A percentile compares a stretch with the other conserved stretches of the same genome.
phyloP scores from a whole-genome alignment of 208 protist genomes.

The Leishmania major region DNA sequence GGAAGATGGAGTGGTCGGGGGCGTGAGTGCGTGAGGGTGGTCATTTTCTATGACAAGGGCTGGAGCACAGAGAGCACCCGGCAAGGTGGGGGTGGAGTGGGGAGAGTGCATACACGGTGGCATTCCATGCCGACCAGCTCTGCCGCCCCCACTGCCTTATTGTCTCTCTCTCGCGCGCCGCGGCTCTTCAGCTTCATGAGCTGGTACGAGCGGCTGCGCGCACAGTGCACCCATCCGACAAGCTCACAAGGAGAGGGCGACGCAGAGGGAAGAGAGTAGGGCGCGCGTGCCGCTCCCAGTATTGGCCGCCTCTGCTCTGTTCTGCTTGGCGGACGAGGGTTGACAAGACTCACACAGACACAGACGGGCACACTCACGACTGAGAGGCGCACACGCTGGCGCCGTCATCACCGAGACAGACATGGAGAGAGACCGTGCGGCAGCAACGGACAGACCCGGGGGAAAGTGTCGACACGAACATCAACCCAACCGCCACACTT shows the following conservation, averaged over 20 bases:
- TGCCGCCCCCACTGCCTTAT: not conserved
- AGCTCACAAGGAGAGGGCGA: not conserved
- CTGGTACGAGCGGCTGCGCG: not conserved
- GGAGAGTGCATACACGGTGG: not conserved
- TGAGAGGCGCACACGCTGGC: not conserved
- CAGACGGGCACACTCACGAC: not conserved
- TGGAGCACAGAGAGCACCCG: not conserved
- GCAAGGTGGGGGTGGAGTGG: not conserved
- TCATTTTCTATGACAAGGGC: not conserved
- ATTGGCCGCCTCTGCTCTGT: not conserved
- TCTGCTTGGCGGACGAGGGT: not conserved
- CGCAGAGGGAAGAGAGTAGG: not conserved
- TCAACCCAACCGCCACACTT: not conserved
- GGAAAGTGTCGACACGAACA: not conserved
- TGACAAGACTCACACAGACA: slow-evolving; percentile 5
- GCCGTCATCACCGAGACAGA: not conserved
- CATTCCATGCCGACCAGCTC: not conserved
- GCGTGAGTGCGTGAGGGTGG: not conserved
- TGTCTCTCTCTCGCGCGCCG: not conserved
- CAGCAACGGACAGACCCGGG: not conserved
- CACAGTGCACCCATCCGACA: not conserved
- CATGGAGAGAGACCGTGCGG: not conserved
- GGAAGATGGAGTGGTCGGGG: not conserved
- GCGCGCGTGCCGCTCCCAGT: not conserved
- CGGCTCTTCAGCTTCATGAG: not conserved